Conservation (phyloP, 495 filamentous ascomycete species). For the Pyronema domesticum region DNA sequence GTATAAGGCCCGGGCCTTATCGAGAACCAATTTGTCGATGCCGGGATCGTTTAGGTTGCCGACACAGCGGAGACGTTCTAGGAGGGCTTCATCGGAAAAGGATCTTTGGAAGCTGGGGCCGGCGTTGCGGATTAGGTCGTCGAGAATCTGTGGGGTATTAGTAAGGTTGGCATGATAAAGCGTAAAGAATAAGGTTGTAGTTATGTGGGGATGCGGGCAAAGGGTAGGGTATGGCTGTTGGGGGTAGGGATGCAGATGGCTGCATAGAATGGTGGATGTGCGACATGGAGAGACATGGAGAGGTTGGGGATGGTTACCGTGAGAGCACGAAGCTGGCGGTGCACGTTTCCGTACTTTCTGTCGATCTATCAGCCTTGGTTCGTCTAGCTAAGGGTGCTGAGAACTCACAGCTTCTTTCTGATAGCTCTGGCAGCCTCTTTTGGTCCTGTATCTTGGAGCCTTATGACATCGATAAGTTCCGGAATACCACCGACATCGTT, state of each 20-base stretch:
- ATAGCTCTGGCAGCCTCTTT: conserved; percentile 81
- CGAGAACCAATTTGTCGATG: conserved; percentile 67
- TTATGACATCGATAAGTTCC: conserved; percentile 83
- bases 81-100: conserved; percentile 62
- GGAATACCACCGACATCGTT: conserved; percentile 84
- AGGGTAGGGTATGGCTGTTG: too few relatives aligned
- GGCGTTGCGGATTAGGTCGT: conserved; percentile 88
- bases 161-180: not conserved
- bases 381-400: not conserved
- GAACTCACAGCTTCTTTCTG: conserved; percentile 75
- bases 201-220: too few relatives aligned
- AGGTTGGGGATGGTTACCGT: conserved; percentile 33
- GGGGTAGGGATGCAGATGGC: too few relatives aligned
- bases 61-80: conserved; percentile 58
- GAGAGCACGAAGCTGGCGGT: conserved; percentile 78
- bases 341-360: conserved; percentile 84
- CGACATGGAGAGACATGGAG: too few relatives aligned
- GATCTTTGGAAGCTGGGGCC: conserved; percentile 70
- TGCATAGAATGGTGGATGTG: too few relatives aligned
- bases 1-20: conserved; percentile 72
- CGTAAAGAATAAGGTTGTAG: too few relatives aligned
- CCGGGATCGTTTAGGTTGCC: conserved; percentile 70
- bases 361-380: conserved; percentile 8
- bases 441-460: conserved; percentile 73
- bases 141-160: conserved; percentile 33